phyloP scores from a whole-genome alignment of 192 early-diverging fungal genomes.

The Diversispora epigaea region DNA sequence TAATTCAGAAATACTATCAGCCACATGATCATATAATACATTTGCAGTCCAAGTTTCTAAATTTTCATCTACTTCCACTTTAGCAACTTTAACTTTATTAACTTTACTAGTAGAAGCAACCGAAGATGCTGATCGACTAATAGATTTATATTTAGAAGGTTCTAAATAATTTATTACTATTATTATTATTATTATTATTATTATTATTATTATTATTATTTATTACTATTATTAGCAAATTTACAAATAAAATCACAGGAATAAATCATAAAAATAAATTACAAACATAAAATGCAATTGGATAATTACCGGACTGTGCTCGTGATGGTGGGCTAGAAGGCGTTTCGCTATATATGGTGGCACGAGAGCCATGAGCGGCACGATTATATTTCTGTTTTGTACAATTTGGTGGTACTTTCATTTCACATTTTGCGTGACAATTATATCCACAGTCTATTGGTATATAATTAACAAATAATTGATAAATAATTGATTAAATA shows the following conservation, averaged over 20 bases:
- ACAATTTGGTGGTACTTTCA: slow-evolving; percentile 72
- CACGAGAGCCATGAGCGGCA: slow-evolving; percentile 27
- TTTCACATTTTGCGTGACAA: slow-evolving; percentile 77
- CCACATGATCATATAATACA: slow-evolving; percentile 64
- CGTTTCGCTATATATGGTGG: slow-evolving; percentile 30
- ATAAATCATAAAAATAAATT: too few relatives aligned
- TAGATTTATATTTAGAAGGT: too few relatives aligned
- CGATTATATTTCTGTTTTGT: slow-evolving; percentile 56
- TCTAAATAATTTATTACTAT: too few relatives aligned
- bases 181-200: too few relatives aligned
- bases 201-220: too few relatives aligned
- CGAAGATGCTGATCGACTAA: slow-evolving; percentile 15
- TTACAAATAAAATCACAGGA: too few relatives aligned
- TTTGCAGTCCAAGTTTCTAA: slow-evolving; percentile 33
- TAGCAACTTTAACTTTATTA: slow-evolving; percentile 16
- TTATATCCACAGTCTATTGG: slow-evolving; percentile 62
- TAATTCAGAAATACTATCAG: slow-evolving; percentile 55
- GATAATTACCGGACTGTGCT: slow-evolving; percentile 33
- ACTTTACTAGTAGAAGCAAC: slow-evolving; percentile 26
- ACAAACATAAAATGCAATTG: too few relatives aligned
- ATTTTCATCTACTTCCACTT: slow-evolving; percentile 3
- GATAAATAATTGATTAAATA: not conserved
- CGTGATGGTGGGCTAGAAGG: slow-evolving; percentile 31
- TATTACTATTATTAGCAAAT: too few relatives aligned
- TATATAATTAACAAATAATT: not conserved